phyloP scores from a whole-genome alignment of 192 early-diverging fungal species.

The Phlyctochytrium arcticum region DNA sequence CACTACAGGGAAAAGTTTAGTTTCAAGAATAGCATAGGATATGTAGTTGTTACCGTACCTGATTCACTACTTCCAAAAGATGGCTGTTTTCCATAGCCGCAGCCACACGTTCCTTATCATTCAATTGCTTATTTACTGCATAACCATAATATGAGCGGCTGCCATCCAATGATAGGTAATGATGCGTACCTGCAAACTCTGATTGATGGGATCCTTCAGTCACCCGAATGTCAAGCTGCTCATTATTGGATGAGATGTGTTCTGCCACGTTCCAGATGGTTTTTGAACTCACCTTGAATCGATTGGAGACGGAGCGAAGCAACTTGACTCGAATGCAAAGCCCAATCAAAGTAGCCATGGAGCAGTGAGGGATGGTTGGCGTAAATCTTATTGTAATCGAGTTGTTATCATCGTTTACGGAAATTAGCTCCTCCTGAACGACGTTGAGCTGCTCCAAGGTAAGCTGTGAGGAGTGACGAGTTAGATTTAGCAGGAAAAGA shows the following conservation, averaged over 20 bases:
- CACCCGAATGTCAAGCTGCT: slow-evolving; percentile 80
- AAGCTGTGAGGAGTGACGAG: slow-evolving; percentile 44
- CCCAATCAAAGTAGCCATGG: slow-evolving; percentile 98
- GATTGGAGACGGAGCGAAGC: slow-evolving; percentile 76
- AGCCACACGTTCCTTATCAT: slow-evolving; percentile 98
- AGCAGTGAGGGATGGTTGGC: slow-evolving; percentile 98
- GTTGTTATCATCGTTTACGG: slow-evolving; percentile 66
- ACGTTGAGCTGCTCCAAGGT: slow-evolving; percentile 98
- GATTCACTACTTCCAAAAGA: slow-evolving; percentile 92
- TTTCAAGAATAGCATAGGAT: slow-evolving; percentile 16
- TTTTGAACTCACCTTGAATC: slow-evolving; percentile 70
- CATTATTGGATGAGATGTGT: neutral
- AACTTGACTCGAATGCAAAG: slow-evolving; percentile 93
- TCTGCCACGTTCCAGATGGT: neutral
- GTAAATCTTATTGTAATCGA: slow-evolving; percentile 82
- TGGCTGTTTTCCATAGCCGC: slow-evolving; percentile 95
- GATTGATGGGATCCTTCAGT: slow-evolving; percentile 93
- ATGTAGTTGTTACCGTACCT: slow-evolving; percentile 35
- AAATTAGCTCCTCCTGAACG: slow-evolving; percentile 78
- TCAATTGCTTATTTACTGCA: slow-evolving; percentile 93
- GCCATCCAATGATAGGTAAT: neutral
- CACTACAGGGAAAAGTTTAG: slow-evolving; percentile 23
- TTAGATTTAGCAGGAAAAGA: neutral
- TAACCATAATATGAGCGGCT: neutral
- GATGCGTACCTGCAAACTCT: slow-evolving; percentile 59